Conservation (phyloP, 768 basidiomycete genomes). For the Pulveroboletus sp. region DNA sequence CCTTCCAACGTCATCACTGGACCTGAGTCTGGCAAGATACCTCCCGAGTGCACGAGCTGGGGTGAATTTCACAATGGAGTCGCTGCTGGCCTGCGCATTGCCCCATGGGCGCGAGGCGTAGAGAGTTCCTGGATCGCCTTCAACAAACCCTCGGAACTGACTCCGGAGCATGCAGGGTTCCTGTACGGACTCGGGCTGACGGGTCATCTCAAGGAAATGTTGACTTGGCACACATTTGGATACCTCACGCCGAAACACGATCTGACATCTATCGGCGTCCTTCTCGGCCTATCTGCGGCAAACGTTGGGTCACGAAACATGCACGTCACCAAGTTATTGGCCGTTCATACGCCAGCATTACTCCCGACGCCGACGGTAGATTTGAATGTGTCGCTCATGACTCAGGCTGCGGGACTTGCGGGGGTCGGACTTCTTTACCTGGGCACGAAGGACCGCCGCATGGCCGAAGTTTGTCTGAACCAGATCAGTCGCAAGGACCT, state of each 20-base stretch:
- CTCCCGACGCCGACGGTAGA: slow-evolving; percentile 84
- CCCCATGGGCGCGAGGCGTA: slow-evolving; percentile 65
- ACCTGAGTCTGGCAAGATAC: slow-evolving; percentile 70
- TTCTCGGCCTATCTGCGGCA: slow-evolving; percentile 90
- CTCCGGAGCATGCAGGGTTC: slow-evolving; percentile 95
- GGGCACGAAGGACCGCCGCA: slow-evolving; percentile 79
- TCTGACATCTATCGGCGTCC: slow-evolving; percentile 86
- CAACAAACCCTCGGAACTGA: slow-evolving; percentile 88
- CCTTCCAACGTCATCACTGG: slow-evolving; percentile 62
- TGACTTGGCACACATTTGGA: slow-evolving; percentile 93
- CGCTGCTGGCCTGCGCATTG: slow-evolving; percentile 82
- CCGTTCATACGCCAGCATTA: slow-evolving; percentile 89
- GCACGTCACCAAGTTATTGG: slow-evolving; percentile 86
- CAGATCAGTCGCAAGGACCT: slow-evolving; percentile 80
- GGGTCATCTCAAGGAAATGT: slow-evolving; percentile 84
- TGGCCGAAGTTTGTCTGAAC: slow-evolving; percentile 87
- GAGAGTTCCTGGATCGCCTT: slow-evolving; percentile 96
- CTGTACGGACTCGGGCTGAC: slow-evolving; percentile 87
- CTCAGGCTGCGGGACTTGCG: slow-evolving; percentile 83
- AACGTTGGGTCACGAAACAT: slow-evolving; percentile 81
- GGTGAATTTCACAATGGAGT: slow-evolving; percentile 99
- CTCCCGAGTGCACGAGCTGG: slow-evolving; percentile 73
- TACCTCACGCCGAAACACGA: slow-evolving; percentile 97
- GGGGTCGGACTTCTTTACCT: slow-evolving; percentile 89
- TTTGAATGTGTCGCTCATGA: slow-evolving; percentile 84